Conservation (phyloP, 169 alveolate genomes). For the Plasmodium chabaudi region DNA sequence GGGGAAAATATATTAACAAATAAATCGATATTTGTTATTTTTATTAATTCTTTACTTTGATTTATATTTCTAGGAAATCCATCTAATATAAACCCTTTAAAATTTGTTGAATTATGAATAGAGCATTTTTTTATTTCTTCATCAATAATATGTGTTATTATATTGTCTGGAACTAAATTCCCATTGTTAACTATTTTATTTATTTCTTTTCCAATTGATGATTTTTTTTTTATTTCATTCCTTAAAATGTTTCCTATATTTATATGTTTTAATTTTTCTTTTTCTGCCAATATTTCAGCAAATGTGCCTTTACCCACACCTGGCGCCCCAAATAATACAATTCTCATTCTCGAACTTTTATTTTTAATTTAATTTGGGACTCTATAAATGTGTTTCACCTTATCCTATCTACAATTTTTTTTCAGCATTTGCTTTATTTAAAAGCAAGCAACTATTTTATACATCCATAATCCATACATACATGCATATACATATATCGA, state of each 20-base stretch:
- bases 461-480: too few relatives aligned
- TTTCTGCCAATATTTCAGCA: conserved; percentile 60
- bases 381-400: too few relatives aligned
- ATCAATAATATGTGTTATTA: conserved; percentile 27
- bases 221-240: conserved; percentile 53
- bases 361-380: too few relatives aligned
- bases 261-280: conserved; percentile 57
- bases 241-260: conserved; percentile 56
- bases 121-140: conserved; percentile 37
- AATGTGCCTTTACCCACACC: conserved; percentile 74
- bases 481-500: too few relatives aligned
- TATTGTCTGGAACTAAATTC: conserved; percentile 20
- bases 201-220: conserved; percentile 34
- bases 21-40: conserved; percentile 47
- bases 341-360: conserved; percentile 6
- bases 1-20: conserved; percentile 55
- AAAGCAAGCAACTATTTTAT: too few relatives aligned
- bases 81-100: conserved; percentile 68
- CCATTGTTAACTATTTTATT: conserved; percentile 49
- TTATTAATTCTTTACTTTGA: conserved; percentile 36
- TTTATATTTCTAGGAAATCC: conserved; percentile 51
- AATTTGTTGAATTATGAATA: background rate
- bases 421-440: too few relatives aligned
- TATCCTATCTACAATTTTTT: too few relatives aligned
- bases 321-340: conserved; percentile 63